phyloP scores from a whole-genome alignment of 768 basidiomycete species.

The Inosperma sp. region DNA sequence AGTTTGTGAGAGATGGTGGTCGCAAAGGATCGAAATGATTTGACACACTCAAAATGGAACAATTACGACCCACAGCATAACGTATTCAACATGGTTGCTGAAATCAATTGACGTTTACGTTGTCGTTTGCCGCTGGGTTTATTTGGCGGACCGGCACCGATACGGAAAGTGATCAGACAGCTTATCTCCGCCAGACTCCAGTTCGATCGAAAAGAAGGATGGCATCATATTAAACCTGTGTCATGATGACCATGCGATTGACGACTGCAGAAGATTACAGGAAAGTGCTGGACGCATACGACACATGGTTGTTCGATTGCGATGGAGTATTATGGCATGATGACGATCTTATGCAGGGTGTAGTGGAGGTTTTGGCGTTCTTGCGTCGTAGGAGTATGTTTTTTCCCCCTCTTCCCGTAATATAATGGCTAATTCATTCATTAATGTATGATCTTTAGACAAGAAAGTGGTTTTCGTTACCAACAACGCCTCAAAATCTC shows the following conservation, averaged over 20 bases:
- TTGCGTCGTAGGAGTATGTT: constrained; percentile 68
- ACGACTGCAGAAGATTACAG: constrained; percentile 44
- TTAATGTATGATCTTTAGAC: constrained; percentile 39
- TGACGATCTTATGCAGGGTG: constrained; percentile 73
- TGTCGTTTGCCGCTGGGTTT: too few species aligned
- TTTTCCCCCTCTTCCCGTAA: constrained; percentile 8
- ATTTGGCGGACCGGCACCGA: too few species aligned
- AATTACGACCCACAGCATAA: too few species aligned
- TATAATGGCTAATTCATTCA: constrained; percentile 5
- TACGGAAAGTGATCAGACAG: too few species aligned
- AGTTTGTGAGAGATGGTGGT: too few species aligned
- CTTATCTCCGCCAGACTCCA: background rate
- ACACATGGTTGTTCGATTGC: constrained; percentile 96
- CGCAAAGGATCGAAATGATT: too few species aligned
- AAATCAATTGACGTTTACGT: too few species aligned
- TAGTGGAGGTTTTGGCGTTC: constrained; percentile 64
- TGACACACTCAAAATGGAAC: too few species aligned
- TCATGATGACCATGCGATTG: constrained; percentile 35
- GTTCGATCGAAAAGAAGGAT: background rate
- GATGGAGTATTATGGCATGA: constrained; percentile 95
- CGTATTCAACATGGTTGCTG: too few species aligned
- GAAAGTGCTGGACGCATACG: constrained; percentile 58
- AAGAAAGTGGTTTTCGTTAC: constrained; percentile 91
- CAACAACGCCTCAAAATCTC: constrained; percentile 94
- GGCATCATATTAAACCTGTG: background rate